Base-by-base conservation (phyloP, 2,329 filamentous ascomycete species). In the Claviceps cyperi region DNA sequence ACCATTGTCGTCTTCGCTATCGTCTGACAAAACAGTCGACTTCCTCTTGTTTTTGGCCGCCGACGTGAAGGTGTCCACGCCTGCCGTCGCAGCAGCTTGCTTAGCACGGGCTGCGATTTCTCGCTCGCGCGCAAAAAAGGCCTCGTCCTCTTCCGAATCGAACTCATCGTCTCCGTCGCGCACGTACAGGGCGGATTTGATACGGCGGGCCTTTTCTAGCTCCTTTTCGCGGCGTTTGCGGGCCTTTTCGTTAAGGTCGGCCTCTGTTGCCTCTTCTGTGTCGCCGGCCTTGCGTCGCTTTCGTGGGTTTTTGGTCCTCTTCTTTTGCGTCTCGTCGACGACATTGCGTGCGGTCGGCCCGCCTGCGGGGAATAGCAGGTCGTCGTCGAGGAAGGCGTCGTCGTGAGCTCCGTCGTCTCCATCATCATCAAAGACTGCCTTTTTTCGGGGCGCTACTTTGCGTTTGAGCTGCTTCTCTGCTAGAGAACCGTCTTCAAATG, bases 121-220 rank as follows among this genome's bases (percentile, higher is more conserved):
- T 2, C 62, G 62, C 66, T 96, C 90, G 15, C 78, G 74, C 2
- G 76, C 80, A 65, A 91, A 96, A 66, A 96, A 96, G 19, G 77
- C 80, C 21, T 71, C 65, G 47, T 74, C 73, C 51, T 79, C 77
- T 45, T 89, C 87, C 36, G 77, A 80, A 59, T 95, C 88, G n/a
- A 77, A 83, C 57, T 95, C 89, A 49, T 97, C 92, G 62, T 97
- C 92, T 56, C 84, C 88, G 38, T 83, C 81, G 51, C 84, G 78
- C 47, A 98, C 84, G 59, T 81, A 91, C 39, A 91, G 67, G 22
- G 83, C 81, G 59, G 86, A 94, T 72, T 96, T 97, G 68, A 92
- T 84, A 62, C 84, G 85, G 35, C 73, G 72, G 46, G 80, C 75
- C 66, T 89, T 89, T 59, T 90, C 87, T n/a, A 78, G 69, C 56